Evolutionary conservation across 2,329 filamentous ascomycete genomes (phyloP), one percentile per base, ranked within the genome.

Genomic region (Arthroderma sp.): DNA sequence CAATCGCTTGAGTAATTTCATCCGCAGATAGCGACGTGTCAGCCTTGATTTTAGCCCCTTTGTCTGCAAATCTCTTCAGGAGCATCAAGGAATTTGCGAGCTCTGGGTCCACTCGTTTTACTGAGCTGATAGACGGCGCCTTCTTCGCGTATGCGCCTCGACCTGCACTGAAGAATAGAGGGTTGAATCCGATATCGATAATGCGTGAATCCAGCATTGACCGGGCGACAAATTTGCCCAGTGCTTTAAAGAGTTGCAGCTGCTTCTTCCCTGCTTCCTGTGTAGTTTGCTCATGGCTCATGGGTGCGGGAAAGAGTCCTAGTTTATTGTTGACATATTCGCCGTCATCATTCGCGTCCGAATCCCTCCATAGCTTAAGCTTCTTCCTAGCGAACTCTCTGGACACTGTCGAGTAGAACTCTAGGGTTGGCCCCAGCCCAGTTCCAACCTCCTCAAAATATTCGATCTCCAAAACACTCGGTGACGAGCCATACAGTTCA

Each of bases 371-470:
- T 4, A 98, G 81, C 75, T 91, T 95, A 56, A 96, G 82, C 72
- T 94, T 96, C 79, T 91, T 96, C 77, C 93, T 95, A 0, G 88
- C 91, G 67, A 97, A 97, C 69, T 98, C 93, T 65, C 88, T 93
- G 0, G 93, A 98, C 1, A 97, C 91, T 0, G 88, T 95, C 0
- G 93, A 95, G 73, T 98, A 98, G 70, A 98, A 98, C 69, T 98
- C 93, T 13, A 98, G 79, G 0, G 93, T 98, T 2, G 93, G 93
- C 0, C 93, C 93, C 49, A 98, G 79, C 51, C 93, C 93, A 23
- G 94, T 98, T 58, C 93, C 93, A 21, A 98, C 93, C 73, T 98
- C 93, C 66, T 97, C 93, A 64, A 98, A 98, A 67, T 98, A 98
- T 67, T 98, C 94, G 1, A 98, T 91, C 68, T 98, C 93, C 0